phyloP scores from a whole-genome alignment of 306 rosid species.

The Ochetophila trinervis region DNA sequence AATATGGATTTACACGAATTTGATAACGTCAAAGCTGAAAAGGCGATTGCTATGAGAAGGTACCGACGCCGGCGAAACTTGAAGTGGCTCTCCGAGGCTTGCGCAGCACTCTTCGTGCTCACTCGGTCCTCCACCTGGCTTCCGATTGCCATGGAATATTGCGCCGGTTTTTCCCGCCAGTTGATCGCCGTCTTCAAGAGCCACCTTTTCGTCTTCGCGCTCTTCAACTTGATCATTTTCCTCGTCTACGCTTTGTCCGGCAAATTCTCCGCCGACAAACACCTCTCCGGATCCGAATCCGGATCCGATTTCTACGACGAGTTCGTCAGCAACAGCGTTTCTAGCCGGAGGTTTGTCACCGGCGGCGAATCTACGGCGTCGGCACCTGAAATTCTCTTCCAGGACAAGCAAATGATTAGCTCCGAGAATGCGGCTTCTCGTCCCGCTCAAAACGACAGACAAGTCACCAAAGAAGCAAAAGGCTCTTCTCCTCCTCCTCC shows the following conservation, averaged over 20 bases:
- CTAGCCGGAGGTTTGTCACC: not conserved
- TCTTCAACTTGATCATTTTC: conserved; percentile 43
- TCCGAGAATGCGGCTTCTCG: conserved; percentile 18
- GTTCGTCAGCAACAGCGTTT: conserved; percentile 4
- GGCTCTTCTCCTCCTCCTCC: not conserved
- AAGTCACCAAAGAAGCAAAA: not conserved
- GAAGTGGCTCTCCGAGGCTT: conserved; percentile 27
- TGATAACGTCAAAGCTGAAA: conserved; percentile 32
- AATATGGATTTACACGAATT: conserved; percentile 21
- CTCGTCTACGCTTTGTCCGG: conserved; percentile 42
- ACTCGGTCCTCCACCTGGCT: conserved; percentile 25
- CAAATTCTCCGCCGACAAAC: not conserved
- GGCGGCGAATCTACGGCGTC: not conserved
- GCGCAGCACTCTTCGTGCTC: conserved; percentile 30
- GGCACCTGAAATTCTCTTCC: not conserved
- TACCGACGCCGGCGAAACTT: conserved; percentile 25
- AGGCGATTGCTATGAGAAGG: conserved; percentile 32
- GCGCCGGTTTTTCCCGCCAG: conserved; percentile 2
- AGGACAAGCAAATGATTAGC: not conserved
- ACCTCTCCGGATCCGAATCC: not conserved
- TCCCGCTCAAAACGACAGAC: conserved; percentile 1
- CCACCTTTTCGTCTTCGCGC: conserved; percentile 43
- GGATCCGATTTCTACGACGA: conserved; percentile 21
- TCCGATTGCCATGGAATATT: conserved; percentile 10
- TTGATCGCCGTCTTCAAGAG: conserved; percentile 25